phyloP scores from a whole-genome alignment of 2,329 filamentous ascomycete species.

The Madurella fahalii region DNA sequence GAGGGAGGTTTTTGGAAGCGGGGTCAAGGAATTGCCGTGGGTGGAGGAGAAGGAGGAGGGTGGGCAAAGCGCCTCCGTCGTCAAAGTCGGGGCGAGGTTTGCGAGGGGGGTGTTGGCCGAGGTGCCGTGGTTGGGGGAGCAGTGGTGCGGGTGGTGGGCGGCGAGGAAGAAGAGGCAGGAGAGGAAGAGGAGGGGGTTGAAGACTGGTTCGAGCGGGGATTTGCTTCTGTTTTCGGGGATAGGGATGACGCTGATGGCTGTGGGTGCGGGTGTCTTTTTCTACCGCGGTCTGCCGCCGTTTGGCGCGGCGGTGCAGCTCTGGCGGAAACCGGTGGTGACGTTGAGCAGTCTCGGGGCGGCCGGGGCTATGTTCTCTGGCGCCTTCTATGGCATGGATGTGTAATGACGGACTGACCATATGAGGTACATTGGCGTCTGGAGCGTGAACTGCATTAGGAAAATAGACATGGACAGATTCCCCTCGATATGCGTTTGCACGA shows the following conservation, averaged over 20 bases:
- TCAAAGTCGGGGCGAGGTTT: conserved; percentile 18
- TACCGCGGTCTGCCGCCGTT: conserved; percentile 20
- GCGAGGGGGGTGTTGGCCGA: conserved; percentile 18
- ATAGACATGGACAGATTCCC: conserved; percentile 7
- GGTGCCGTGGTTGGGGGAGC: conserved; percentile 22
- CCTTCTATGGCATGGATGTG: conserved; percentile 7
- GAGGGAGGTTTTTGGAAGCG: conserved; percentile 9
- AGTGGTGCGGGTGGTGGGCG: conserved; percentile 23
- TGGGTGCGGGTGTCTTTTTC: conserved; percentile 16
- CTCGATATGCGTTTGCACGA: not conserved
- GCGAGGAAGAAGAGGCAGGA: conserved; percentile 16
- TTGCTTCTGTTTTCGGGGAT: conserved; percentile 13
- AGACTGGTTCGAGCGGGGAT: conserved; percentile 3
- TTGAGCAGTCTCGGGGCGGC: conserved; percentile 24
- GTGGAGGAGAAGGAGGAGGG: not conserved
- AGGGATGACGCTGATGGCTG: conserved; percentile 12
- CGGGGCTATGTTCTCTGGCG: conserved; percentile 22
- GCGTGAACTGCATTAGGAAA: not conserved
- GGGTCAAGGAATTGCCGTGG: conserved; percentile 16
- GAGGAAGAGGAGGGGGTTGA: conserved; percentile 6
- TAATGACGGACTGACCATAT: not conserved
- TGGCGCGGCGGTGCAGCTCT: conserved; percentile 24
- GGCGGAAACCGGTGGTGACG: conserved; percentile 15
- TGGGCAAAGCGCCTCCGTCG: not conserved
- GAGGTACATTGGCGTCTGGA: conserved; percentile 1